Base-by-base conservation (phyloP, 768 basidiomycete species). In the Jaapia argillacea region DNA sequence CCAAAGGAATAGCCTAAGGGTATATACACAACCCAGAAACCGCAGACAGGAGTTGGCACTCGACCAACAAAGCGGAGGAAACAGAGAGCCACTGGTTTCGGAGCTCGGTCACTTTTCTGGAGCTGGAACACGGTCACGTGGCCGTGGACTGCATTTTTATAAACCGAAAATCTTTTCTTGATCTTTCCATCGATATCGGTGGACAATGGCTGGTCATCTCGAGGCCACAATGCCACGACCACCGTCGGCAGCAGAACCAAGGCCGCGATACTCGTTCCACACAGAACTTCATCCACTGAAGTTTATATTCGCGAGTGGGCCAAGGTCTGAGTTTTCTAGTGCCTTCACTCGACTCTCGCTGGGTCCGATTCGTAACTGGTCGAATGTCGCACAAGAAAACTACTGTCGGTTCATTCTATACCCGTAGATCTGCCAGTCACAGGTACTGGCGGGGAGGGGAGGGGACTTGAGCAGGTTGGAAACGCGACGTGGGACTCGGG, bases 321-420 rank as follows among this genome's bases (percentile, higher is more conserved):
- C 66, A 80, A 79, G 76, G 77, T 79, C 78, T 79, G 78, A 79
- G 75, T 58, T 71, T 74, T 74, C 51, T 48, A 16, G 18, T 44
- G 4, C 28, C 25, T 20, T 26, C 45, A 48, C 24, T 33, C 4
- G 25, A n/a, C 40, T 21, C 24, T 51, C 25, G 25, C 37, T 48
- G 37, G 21, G 37, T 10, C 37, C 10, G 21, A 21, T 10, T 22
- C 21, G 22, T 22, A 38, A 38, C 37, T 10, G 10, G 37, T 21
- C 37, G 10, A 38, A 21, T 21, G 37, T 7, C 22, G 37, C 37
- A 38, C 37, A 12, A 38, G 37, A 38, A 38, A 38, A 7, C 7
- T 21, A 21, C 10, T 22, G 10, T 38, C n/a, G n/a, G n/a, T n/a
- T n/a, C n/a, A n/a, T n/a, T n/a, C 42, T 36, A 39, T 18, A 16